Evolutionary conservation across 169 alveolate genomes (phyloP), one percentile per base, ranked within the genome.

Genomic region (Plasmodium vinckei): DNA sequence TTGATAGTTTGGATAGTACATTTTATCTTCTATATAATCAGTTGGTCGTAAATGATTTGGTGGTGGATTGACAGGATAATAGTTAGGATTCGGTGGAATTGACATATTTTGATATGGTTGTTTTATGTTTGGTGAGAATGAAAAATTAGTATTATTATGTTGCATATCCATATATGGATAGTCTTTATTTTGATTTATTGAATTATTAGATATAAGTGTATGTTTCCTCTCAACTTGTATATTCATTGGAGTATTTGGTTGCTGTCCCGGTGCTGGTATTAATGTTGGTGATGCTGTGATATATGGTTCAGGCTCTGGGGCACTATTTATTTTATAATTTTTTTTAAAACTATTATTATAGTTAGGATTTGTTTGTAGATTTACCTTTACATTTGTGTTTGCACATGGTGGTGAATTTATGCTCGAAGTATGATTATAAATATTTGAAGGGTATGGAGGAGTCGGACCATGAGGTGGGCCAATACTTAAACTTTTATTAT

Each of bases 301-400:
- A 59, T 57, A 72, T 12, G n/a, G 5, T n/a, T 57, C 87, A 9
- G 54, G n/a, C 39, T 72, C 87, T n/a, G 33, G 17, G 13, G 56
- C 5, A 63, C 39, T 72, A 72, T 72, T 72, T 9, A 57, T 63
- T 33, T 72, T 72, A 72, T 72, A 72, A 59, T 72, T 72, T 27
- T 72, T 72, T 72, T 72, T 72, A 7, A 71, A 57, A 21, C 7
- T 46, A 39, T 72, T 72, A 7, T 33, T 72, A 59, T 72, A 72
- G 9, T 57, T 57, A 47, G 42, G 12, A 27, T 59, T 72, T 56
- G 87, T 23, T 25, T 72, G 87, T 13, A 72, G 6, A 15, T 72
- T 72, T 27, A 71, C n/a, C 19, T 44, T 59, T 71, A 72, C 56
- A 6, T 57, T 59, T 71, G 49, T 59, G 60, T 59, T 72, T 27